Percentiles rank a stretch among this genome's conserved stretches.
Conservation (phyloP, 768 basidiomycete species). For the Boletellus ananas region DNA sequence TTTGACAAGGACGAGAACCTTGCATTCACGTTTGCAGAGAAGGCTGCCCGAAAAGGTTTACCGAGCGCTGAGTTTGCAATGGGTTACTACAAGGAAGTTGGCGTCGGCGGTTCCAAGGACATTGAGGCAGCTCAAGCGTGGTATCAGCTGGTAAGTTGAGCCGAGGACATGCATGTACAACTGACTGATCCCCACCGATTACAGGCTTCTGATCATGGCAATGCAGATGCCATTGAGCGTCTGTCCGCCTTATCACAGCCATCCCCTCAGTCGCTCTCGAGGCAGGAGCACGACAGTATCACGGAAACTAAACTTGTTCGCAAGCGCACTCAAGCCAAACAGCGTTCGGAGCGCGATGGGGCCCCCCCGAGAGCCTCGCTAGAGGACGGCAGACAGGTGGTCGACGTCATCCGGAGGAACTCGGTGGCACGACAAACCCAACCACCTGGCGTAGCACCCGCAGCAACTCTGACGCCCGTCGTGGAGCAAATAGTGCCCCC, state of each 20-base stretch:
- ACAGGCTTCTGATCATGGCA: slow-evolving; percentile 74
- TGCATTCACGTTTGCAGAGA: slow-evolving; percentile 87
- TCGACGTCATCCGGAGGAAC: slow-evolving; percentile 54
- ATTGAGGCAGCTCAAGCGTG: slow-evolving; percentile 65
- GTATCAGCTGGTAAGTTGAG: slow-evolving; percentile 59
- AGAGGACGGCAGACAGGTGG: slow-evolving; percentile 41
- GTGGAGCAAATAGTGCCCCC: slow-evolving; percentile 11
- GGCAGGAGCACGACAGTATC: slow-evolving; percentile 75
- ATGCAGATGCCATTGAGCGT: slow-evolving; percentile 74
- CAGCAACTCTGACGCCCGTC: slow-evolving; percentile 9
- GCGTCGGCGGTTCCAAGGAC: slow-evolving; percentile 71
- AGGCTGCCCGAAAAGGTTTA: slow-evolving; percentile 71
- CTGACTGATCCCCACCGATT: not conserved
- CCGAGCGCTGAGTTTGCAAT: slow-evolving; percentile 90
- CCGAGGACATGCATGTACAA: not conserved
- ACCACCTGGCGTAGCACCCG: slow-evolving; percentile 5
- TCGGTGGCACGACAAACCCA: slow-evolving; percentile 32
- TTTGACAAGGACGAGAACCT: slow-evolving; percentile 88
- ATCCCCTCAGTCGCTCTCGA: slow-evolving; percentile 60
- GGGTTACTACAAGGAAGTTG: slow-evolving; percentile 94
- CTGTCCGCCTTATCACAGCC: slow-evolving; percentile 64
- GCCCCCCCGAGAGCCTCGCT: slow-evolving; percentile 10
- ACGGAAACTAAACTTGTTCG: slow-evolving; percentile 80
- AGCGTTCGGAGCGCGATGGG: slow-evolving; percentile 41
- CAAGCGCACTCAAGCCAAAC: slow-evolving; percentile 70